These are phyloP conservation scores for Nematodospora valgi DNA, from an alignment of 805 yeast species.

Conservation along the genomic window DNA sequence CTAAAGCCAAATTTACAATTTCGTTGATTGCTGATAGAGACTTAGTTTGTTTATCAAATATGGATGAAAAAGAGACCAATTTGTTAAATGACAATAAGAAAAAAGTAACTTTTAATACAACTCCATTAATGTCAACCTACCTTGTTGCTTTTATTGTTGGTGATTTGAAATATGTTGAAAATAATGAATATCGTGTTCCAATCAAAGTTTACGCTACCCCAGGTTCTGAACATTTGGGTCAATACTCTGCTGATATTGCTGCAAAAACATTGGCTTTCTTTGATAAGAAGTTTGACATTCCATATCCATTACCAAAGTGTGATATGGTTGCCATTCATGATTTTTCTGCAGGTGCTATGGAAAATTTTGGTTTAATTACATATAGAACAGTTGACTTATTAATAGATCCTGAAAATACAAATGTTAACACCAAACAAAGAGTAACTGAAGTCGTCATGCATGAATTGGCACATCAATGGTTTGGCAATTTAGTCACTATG, in stretches of 20 bases:
- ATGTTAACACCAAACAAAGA: slow-evolving; percentile 60
- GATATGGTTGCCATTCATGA: slow-evolving; percentile 83
- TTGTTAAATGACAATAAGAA: slow-evolving; percentile 41
- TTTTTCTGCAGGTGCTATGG: slow-evolving; percentile 88
- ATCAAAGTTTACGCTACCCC: slow-evolving; percentile 80
- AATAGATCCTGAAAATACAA: slow-evolving; percentile 68
- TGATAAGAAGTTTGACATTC: slow-evolving; percentile 68
- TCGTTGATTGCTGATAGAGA: slow-evolving; percentile 53
- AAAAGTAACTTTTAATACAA: slow-evolving; percentile 62
- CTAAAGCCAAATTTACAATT: slow-evolving; percentile 70
- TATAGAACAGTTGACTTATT: slow-evolving; percentile 74
- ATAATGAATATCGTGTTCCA: slow-evolving; percentile 63
- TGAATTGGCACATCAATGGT: slow-evolving; percentile 91
- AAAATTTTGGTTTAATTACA: slow-evolving; percentile 78
- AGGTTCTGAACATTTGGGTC: slow-evolving; percentile 69
- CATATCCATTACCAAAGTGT: slow-evolving; percentile 76
- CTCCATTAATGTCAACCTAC: slow-evolving; percentile 83
- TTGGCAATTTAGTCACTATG: slow-evolving; percentile 87
- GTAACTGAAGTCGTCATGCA: slow-evolving; percentile 86
- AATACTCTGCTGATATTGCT: slow-evolving; percentile 69
- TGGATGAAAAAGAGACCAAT: slow-evolving; percentile 56
- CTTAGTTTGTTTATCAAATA: slow-evolving; percentile 63
- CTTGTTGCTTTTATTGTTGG: slow-evolving; percentile 81
- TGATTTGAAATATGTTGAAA: slow-evolving; percentile 71
- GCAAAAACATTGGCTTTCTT: slow-evolving; percentile 73